Conservation (phyloP, 2,329 filamentous ascomycete species). For the Scleromitrula shiraiana region DNA sequence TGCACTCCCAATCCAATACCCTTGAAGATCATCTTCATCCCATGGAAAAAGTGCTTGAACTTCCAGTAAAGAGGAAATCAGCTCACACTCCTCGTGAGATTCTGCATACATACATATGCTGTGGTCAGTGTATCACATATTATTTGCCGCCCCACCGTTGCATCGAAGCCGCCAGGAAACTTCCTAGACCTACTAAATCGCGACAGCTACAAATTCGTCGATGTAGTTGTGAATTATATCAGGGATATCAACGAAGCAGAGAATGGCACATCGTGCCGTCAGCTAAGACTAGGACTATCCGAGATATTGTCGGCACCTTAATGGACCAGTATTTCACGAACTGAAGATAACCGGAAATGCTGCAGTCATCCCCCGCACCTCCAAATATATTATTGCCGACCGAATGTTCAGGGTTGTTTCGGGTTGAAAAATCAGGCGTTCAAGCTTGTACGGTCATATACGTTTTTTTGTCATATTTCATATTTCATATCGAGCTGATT, state of each 20-base stretch:
- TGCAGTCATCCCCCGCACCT: conserved; percentile 7
- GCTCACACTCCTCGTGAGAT: conserved; percentile 4
- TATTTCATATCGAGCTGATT: conserved; percentile 8
- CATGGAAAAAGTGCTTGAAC: neutral
- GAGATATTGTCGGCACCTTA: neutral
- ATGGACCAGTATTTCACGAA: conserved; percentile 3
- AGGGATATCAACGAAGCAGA: conserved; percentile 4
- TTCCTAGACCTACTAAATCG: neutral
- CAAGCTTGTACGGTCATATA: neutral
- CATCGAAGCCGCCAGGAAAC: conserved; percentile 1
- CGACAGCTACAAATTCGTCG: conserved; percentile 1
- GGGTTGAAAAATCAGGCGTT: neutral
- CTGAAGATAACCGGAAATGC: conserved; percentile 4
- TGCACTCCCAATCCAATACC: conserved; percentile 3
- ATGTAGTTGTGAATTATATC: conserved; percentile 5
- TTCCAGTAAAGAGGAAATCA: neutral
- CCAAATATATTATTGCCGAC: neutral
- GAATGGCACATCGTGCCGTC: conserved; percentile 1
- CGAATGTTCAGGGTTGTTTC: neutral
- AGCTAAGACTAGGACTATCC: conserved; percentile 4
- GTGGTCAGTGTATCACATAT: neutral
- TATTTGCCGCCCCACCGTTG: conserved; percentile 1
- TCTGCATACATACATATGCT: conserved; percentile 8
- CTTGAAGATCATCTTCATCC: neutral
- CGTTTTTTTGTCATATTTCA: conserved; percentile 7